Evolutionary conservation across 352 stramenopile genomes (phyloP).

Genomic region (Phytophthora brassicae): DNA sequence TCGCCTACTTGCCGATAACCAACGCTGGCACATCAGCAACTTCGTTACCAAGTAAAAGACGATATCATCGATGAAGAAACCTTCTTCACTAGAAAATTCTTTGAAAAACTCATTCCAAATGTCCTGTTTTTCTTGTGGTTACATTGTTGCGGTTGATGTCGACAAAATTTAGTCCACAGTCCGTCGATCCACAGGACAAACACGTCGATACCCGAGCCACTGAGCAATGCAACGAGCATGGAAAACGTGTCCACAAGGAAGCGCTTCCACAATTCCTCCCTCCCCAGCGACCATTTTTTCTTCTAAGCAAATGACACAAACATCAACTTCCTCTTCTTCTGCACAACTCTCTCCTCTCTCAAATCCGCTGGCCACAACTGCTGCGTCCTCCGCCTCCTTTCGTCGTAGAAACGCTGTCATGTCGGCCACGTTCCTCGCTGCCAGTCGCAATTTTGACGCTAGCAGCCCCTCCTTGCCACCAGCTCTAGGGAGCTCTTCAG

Average conservation of each 20-base stretch:
- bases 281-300: neutral
- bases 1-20: too few species aligned
- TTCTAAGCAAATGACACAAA: conserved; percentile 45
- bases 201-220: conserved; percentile 36
- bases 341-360: neutral
- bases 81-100: too few species aligned
- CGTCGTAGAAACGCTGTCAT: conserved; percentile 31
- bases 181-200: conserved; percentile 40
- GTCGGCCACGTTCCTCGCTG: conserved; percentile 26
- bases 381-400: neutral
- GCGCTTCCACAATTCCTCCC: conserved; percentile 13
- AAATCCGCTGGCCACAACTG: neutral
- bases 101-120: too few species aligned
- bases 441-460: conserved; percentile 34
- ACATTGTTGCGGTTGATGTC: too few species aligned
- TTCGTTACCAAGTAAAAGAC: too few species aligned
- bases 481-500: neutral
- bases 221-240: conserved; percentile 35
- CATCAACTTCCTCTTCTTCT: neutral
- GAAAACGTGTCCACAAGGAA: conserved; percentile 47
- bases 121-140: too few species aligned
- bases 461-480: conserved; percentile 11
- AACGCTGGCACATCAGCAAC: too few species aligned
- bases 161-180: conserved; percentile 25
- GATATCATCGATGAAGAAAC: too few species aligned